Conservation (phyloP, 1,284 basidiomycete genomes). For the Singerocomus rubriflavus region DNA sequence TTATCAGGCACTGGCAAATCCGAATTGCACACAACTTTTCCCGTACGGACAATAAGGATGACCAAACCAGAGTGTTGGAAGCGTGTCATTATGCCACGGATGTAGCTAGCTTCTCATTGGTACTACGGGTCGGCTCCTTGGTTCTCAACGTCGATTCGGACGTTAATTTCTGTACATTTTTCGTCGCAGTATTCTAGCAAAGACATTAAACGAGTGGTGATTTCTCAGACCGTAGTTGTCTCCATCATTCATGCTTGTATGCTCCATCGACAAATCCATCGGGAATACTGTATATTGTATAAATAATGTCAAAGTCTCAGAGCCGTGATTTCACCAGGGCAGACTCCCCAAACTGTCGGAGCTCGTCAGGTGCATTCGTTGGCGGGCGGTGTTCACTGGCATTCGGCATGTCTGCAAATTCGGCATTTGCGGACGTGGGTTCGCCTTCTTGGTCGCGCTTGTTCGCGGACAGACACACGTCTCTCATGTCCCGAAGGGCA, state of each 20-base stretch:
- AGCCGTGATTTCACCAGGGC: slow-evolving; percentile 19
- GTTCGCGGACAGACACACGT: slow-evolving; percentile 39
- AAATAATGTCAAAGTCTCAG: slow-evolving; percentile 5
- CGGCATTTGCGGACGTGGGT: not conserved
- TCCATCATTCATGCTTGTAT: not conserved
- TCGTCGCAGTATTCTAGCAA: too few species aligned
- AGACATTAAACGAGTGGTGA: too few species aligned
- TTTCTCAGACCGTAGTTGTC: too few species aligned
- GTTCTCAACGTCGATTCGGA: not conserved
- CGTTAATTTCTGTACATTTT: too few species aligned
- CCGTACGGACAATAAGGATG: slow-evolving; percentile 11
- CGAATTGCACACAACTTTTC: slow-evolving; percentile 17
- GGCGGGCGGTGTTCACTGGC: not conserved
- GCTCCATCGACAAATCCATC: not conserved
- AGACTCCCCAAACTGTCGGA: not conserved
- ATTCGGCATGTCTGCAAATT: not conserved
- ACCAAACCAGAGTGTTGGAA: not conserved
- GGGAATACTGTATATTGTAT: too few species aligned
- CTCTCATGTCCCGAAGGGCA: slow-evolving; percentile 72
- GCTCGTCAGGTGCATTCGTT: not conserved
- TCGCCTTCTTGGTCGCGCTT: slow-evolving; percentile 9
- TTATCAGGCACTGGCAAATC: slow-evolving; percentile 16
- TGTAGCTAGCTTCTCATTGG: not conserved
- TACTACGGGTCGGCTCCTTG: not conserved
- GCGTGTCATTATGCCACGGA: not conserved